Base-by-base conservation (phyloP, 2,329 filamentous ascomycete species). In the Corinectria fuckeliana region DNA sequence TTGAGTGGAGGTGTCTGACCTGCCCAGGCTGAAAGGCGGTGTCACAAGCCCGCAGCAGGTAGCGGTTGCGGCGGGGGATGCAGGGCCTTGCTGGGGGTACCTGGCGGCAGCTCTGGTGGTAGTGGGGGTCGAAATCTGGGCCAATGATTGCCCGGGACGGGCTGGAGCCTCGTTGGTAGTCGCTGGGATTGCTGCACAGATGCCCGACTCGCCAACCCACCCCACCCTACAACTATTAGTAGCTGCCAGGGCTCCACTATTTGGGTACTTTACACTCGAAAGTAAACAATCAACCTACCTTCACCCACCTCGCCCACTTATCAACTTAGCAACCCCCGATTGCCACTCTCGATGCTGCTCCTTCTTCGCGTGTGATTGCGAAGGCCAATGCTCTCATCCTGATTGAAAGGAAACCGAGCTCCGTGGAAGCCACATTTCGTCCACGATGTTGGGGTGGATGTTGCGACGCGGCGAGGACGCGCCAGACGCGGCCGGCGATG, bases 391-490 rank as follows among this genome's bases (percentile, higher is more conserved):
- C 28, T 49, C 28, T 59, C n/a, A 30, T 30, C 47, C 34, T n/a
- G n/a, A 45, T 34, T 32, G 39, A 26, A 52, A 41, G 47, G 60
- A 57, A 36, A 25, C 44, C 14, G 25, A 32, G 47, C 21, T 56
- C 36, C 36, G 42, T 18, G 36, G 26, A 28, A 45, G 30, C 32
- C 26, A 25, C n/a, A 25, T 23, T 28, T 34, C 45, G 18, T 47
- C 45, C 61, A 69, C 48, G 30, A 87, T 88, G 85, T 78, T 88
- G 60, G 84, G 84, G 64, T 88, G 85, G 85, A 84, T 85, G 76
- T 74, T 87, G 67, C 83, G 75, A 67, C 76, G 76, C 68, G 76
- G 76, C 61, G 74, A 77, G 13, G 71, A 76, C 74, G 75, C 76
- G 74, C 72, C 74, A 36, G 70, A 72, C 55, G 61, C 65, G 53